phyloP scores from a whole-genome alignment of 805 yeast genomes.

The Yamadazyma sp. region DNA sequence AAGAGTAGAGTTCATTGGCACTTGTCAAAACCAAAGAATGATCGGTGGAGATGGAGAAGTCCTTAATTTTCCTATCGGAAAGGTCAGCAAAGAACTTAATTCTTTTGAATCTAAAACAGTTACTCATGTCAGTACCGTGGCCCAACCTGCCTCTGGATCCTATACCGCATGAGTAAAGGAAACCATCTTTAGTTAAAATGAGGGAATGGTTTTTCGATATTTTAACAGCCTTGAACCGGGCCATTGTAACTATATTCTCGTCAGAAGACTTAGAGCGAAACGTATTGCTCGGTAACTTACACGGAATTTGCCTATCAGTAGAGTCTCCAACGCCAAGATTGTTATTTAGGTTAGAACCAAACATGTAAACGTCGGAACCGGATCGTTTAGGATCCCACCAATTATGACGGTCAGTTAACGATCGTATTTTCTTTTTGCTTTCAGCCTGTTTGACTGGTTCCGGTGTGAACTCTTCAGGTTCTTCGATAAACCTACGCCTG shows the following conservation, averaged over 20 bases:
- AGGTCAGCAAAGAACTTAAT: slow-evolving; percentile 36
- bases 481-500: slow-evolving; percentile 20
- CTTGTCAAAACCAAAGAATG: slow-evolving; percentile 62
- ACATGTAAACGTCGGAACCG: slow-evolving; percentile 57
- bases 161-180: slow-evolving; percentile 62
- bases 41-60: slow-evolving; percentile 58
- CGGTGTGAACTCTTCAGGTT: no score
- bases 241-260: slow-evolving; percentile 32
- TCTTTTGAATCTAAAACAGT: slow-evolving; percentile 43
- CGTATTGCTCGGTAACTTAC: slow-evolving; percentile 33
- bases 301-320: slow-evolving; percentile 43
- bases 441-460: background rate
- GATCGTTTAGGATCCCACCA: slow-evolving; percentile 51
- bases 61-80: slow-evolving; percentile 20
- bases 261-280: slow-evolving; percentile 17
- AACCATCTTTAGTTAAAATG: slow-evolving; percentile 54
- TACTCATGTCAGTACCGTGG: slow-evolving; percentile 36
- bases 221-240: slow-evolving; percentile 46
- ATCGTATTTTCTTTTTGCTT: slow-evolving; percentile 5
- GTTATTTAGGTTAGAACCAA: slow-evolving; percentile 63
- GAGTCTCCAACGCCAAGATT: slow-evolving; percentile 69
- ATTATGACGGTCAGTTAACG: slow-evolving; percentile 16
- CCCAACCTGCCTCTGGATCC: slow-evolving; percentile 76
- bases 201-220: slow-evolving; percentile 69
- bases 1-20: slow-evolving; percentile 58